A percentile compares a stretch with the other conserved stretches of the same genome.
phyloP scores from a whole-genome alignment of 225 moss, liverwort and hornwort genomes.

The Ulota crispa region DNA sequence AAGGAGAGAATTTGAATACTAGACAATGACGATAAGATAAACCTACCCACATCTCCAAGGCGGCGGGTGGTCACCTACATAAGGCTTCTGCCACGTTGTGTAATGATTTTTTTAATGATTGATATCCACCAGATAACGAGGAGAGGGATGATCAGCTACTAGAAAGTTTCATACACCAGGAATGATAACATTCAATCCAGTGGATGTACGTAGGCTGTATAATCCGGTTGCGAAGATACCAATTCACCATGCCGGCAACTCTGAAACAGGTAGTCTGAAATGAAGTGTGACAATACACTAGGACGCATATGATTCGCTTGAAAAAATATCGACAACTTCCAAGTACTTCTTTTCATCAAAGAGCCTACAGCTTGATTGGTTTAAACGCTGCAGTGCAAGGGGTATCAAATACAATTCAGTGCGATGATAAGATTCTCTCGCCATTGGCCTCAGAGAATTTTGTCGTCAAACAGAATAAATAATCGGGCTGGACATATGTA shows the following conservation, averaged over 20 bases:
- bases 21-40: slow-evolving; percentile 27
- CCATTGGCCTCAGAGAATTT: slow-evolving; percentile 19
- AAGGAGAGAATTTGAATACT: slow-evolving; percentile 14
- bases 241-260: slow-evolving; percentile 22
- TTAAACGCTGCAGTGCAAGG: slow-evolving; percentile 27
- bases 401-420: slow-evolving; percentile 20
- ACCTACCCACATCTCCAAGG: slow-evolving; percentile 26
- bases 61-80: slow-evolving; percentile 15
- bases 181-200: background rate
- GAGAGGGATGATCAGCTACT: background rate
- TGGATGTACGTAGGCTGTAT: background rate
- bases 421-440: slow-evolving; percentile 20
- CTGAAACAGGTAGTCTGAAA: slow-evolving; percentile 20
- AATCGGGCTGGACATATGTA: background rate
- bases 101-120: slow-evolving; percentile 9
- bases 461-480: slow-evolving; percentile 19
- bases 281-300: slow-evolving; percentile 14
- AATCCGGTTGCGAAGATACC: slow-evolving; percentile 14
- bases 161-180: background rate
- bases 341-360: slow-evolving; percentile 21
- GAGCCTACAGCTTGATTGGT: slow-evolving; percentile 5
- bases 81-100: slow-evolving; percentile 28
- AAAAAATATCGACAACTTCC: slow-evolving; percentile 13
- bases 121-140: background rate
- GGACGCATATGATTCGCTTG: slow-evolving; percentile 21